Percentiles rank a stretch among this genome's conserved stretches.
Evolutionary conservation across 768 basidiomycete genomes (phyloP).

Genomic region (Zangia roseola): DNA sequence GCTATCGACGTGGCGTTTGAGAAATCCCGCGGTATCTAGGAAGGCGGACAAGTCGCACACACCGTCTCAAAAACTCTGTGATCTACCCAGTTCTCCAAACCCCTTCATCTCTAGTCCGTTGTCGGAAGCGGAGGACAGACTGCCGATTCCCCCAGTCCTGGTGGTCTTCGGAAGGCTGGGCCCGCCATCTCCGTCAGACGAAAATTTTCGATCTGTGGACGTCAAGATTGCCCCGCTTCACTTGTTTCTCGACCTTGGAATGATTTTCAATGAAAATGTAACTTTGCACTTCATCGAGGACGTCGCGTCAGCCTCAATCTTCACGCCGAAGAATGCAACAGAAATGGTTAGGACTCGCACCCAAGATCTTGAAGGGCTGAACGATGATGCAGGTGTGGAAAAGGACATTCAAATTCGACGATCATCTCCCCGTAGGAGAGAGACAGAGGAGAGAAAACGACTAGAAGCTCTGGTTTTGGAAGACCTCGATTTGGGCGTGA

Average conservation of each 20-base stretch:
- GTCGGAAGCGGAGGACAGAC: slow-evolving; percentile 15
- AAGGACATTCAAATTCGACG: slow-evolving; percentile 27
- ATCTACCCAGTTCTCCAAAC: slow-evolving; percentile 15
- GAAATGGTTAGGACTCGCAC: background rate
- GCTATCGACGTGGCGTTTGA: slow-evolving; percentile 63
- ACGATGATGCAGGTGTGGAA: slow-evolving; percentile 11
- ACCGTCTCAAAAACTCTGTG: slow-evolving; percentile 14
- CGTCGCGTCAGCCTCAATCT: slow-evolving; percentile 24
- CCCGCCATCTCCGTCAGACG: background rate
- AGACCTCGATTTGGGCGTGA: slow-evolving; percentile 55
- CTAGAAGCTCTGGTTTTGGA: slow-evolving; percentile 55
- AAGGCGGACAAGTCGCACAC: slow-evolving; percentile 18
- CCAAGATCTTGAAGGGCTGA: slow-evolving; percentile 2
- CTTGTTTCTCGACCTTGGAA: slow-evolving; percentile 68
- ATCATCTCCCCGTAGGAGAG: slow-evolving; percentile 13
- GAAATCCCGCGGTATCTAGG: slow-evolving; percentile 26
- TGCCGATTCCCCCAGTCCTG: slow-evolving; percentile 15
- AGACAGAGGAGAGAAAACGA: slow-evolving; percentile 37
- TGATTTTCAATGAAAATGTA: slow-evolving; percentile 37
- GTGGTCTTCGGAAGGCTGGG: slow-evolving; percentile 14
- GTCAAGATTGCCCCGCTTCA: slow-evolving; percentile 63
- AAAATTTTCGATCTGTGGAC: slow-evolving; percentile 17
- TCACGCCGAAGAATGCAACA: slow-evolving; percentile 7
- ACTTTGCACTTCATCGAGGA: slow-evolving; percentile 52
- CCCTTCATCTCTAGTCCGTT: slow-evolving; percentile 20